Evolutionary conservation across 75 land plant genomes (phyloP), one percentile per base, ranked within the genome.

Genomic region (Selaginella tamariscina): DNA sequence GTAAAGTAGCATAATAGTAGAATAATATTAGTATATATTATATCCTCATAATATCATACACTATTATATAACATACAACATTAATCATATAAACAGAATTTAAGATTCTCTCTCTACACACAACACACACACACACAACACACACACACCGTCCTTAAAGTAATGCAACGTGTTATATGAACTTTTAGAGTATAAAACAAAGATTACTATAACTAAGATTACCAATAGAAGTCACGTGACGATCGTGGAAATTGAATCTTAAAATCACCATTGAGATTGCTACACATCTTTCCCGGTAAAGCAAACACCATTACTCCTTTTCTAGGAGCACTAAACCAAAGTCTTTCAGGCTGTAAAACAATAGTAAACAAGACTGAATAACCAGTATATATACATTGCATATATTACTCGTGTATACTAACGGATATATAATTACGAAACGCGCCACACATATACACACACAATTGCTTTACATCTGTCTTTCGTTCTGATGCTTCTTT

Each of bases 171-270:
- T n/a, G n/a, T n/a, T n/a, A n/a, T n/a, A n/a, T n/a, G 49, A 5
- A 39, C 15, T 39, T 39, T 39, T 5, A 39, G 15, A 39, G 15
- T 15, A 15, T 39, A 5, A 5, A 39, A 39, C 49, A 5, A 5
- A 15, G 49, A 5, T 39, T 15, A 39, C 49, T 15, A 39, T 5
- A 39, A 15, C 49, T 39, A 15, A 15, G 31, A 64, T 29, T 27
- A 95, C 99, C 91, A 91, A 75, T 95, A 95, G 68, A 95, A 95
- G 70, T 95, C 99, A 70, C 99, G 97, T 77, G 87, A 96, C n/a
- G 97, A 82, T 72, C 91, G 97, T 68, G 83, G 91, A 77, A 95
- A 95, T 56, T 80, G 83, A 55, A 95, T 59, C 77, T 91, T 95
- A 73, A 95, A 95, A 66, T 95, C 99, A 23, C 99, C 97, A 71